Base-by-base conservation (phyloP, 495 filamentous ascomycete genomes). In the Penicillium nucicola region DNA sequence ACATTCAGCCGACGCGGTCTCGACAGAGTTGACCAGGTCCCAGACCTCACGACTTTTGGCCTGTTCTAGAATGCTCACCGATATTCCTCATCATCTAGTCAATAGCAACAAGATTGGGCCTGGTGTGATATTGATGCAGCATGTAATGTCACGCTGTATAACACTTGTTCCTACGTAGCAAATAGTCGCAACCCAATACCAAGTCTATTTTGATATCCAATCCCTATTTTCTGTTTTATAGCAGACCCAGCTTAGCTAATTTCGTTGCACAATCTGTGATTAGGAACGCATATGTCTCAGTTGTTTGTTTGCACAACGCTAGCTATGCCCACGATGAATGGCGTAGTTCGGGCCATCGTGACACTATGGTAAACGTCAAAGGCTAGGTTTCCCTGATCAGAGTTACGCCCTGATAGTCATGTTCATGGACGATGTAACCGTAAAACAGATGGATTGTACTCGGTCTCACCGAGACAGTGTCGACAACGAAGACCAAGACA, bases 361-460 rank as follows among this genome's bases (percentile, higher is more conserved):
- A 39, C 46, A 48, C 46, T 41, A 20, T 32, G 14, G 10, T 34
- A 9, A 41, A 30, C 46, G 40, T 48, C 18, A 34, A 25, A 32
- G 17, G 13, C 36, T 39, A n/a, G 25, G 36, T 28, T 36, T 13
- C 33, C 34, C 18, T 45, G 23, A 19, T n/a, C 11, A 20, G 38
- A 32, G 49, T 45, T 31, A 38, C 39, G 20, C 11, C 38, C 6
- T 22, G 9, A 13, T 0, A 10, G 47, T 18, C 33, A 35, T 47
- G 19, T 28, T 39, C 34, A 30, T 6, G n/a, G 3, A 23, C 42
- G 39, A 58, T 58, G 58, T 62, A 62, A 62, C 58, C 33, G 48
- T 55, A 37, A 17, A 58, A 44, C 55, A 49, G 19, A 33, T 18
- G 9, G 19, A 13, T 34, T n/a, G 19, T 10, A 33, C 18, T 42